Evolutionary conservation across 169 alveolate species (phyloP), one percentile per base, ranked within the genome.

Genomic region (Babesia microti): DNA sequence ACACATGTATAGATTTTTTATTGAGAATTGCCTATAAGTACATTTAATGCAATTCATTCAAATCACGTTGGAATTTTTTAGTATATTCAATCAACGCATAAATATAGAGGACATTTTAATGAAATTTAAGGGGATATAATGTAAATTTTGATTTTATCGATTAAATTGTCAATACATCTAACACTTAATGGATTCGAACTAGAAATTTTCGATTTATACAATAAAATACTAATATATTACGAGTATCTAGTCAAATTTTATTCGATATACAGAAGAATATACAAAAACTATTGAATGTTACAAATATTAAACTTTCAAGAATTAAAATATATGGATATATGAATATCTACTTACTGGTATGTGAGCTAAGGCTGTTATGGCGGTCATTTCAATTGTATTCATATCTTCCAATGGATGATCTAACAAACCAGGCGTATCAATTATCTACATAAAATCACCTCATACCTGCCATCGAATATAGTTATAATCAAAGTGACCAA

Each of bases 351-450:
- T 78, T 0, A 95, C 93, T 50, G 88, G 92, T 39, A 96, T 84
- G 79, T 96, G 99, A 21, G 99, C 98, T 27, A 96, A 72, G 23
- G 99, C 99, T 15, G 99, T 92, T 19, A 96, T 91, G 6, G 98
- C 96, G 27, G 95, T 87, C 99, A 96, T 94, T 79, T 96, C 99
- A 33, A 96, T 91, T 2, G 97, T 89, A 72, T 96, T 96, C 42
- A 99, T 78, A 80, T 94, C 95, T 66, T 91, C 98, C 55, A 96
- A 66, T 1, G 98, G 91, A 37, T 93, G 95, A 61, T 96, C 99
- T 30, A 96, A 76, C 39, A 96, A 78, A 15, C 99, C 99, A 21
- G 99, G 99, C 0, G 99, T 93, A 72, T 97, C 99, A 21, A 97
- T 89, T 23, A 97, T 91, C 69, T 72, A 59, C 37, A 30, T 2